Base-by-base conservation (phyloP, 805 yeast genomes). In the Yarrowia divulgata region DNA sequence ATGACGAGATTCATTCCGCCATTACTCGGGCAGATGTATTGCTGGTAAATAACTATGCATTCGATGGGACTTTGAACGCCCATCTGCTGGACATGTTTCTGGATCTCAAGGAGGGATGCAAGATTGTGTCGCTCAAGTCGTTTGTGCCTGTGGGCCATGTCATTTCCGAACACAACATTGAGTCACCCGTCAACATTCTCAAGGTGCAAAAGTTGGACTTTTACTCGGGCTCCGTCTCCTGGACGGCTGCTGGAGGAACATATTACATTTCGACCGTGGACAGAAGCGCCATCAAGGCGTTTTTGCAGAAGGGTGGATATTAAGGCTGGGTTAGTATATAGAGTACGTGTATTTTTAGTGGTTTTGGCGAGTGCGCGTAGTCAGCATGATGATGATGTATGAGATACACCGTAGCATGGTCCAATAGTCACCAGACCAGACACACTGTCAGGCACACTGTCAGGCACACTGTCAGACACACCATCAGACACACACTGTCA, bases 241-340 rank as follows among this genome's bases (percentile, higher is more conserved):
- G 98, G 98, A 92, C 97, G 0, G 82, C 81, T 71, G 87, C 88
- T 7, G 91, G 90, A 60, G 92, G 92, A 68, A 87, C 86, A 10
- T 93, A 90, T 77, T 93, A 85, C 77, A 85, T 93, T 8, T 86
- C 95, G 16, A 88, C 92, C 10, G 90, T 91, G 5, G 81, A 83
- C 69, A 71, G 81, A 42, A 63, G 68, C 12, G 68, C 55, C 48
- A 63, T 63, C 46, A 63, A 63, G 68, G 57, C 68, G 35, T 63
- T 48, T 37, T 37, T 49, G 57, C 8, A 10, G 48, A 34, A 49
- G 48, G 57, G 55, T 39, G 39, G 45, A 23, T 29, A 40, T 63
- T 48, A 23, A 63, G 43, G 57, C 55, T 63, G 57, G 39, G 68
- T 63, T 40, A 63, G 57, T 63, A 37, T 14, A 46, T 39, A 32